Evolutionary conservation across 805 yeast genomes (phyloP), one percentile per base, ranked within the genome.

Genomic region (Wickerhamomyces canadensis): DNA sequence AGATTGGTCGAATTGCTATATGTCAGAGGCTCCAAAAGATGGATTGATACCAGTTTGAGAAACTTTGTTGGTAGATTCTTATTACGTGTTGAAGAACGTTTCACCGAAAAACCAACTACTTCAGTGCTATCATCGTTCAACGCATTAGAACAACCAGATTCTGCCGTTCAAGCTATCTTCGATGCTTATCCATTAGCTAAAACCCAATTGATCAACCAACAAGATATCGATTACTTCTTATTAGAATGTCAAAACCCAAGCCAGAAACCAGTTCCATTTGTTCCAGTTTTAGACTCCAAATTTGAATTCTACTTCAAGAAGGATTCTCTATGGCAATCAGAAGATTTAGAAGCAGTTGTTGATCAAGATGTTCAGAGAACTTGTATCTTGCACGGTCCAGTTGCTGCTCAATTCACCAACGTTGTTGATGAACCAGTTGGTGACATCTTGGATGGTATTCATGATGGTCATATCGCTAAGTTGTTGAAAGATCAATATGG

Each of bases 301-400:
- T 87, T 93, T 55, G 97, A 93, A 65, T 80, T 82, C 58, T 93
- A 84, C 76, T 93, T 93, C 78, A 93, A 93, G 79, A 93, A 93
- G 71, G 99, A 93, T 65, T 91, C 98, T 22, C 74, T 93, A 62
- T 93, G 98, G 98, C 99, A 93, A 74, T 84, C 96, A 18, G 98
- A 93, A 72, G 91, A 86, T 61, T 76, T 93, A 59, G 97, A 88
- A 61, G 85, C 97, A 42, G 98, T 93, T 58, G 89, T 86, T 48
- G 98, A 75, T 50, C 87, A 84, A 55, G 99, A 93, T 61, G 98
- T 93, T 45, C 89, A 89, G 65, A 84, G 98, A 74, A 91, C 97
- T n/a, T 94, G 98, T 84, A 88, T 93, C 51, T 75, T 93, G 56
- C 96, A 88, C 55, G 98, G 98, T 53, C 99, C 99, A 36, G 98